A percentile compares a stretch with the other conserved stretches of the same genome.
Evolutionary conservation across 345 rosid genomes (phyloP).

Genomic region (Eucalyptus coolabah): DNA sequence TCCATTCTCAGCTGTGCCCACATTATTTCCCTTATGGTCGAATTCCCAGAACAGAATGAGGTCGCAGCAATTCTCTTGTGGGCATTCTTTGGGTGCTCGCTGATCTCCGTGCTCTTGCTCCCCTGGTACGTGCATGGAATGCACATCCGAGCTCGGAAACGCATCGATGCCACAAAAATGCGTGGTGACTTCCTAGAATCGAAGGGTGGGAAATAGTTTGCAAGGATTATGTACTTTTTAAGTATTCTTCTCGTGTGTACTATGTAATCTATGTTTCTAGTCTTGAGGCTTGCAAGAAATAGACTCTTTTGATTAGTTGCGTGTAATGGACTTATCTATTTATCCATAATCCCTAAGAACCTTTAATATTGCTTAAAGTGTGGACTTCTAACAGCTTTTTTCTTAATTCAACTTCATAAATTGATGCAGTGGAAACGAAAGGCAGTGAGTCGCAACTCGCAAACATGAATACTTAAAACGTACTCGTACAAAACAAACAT

Average conservation of each 20-base stretch:
- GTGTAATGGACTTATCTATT: background rate
- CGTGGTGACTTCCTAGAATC: background rate
- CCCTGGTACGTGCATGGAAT: background rate
- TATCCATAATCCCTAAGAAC: background rate
- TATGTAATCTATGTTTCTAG: background rate
- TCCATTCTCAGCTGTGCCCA: background rate
- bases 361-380: background rate
- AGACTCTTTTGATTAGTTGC: background rate
- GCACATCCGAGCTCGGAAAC: background rate
- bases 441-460: background rate
- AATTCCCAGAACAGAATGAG: background rate
- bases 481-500: background rate
- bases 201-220: too few species aligned
- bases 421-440: background rate
- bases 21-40: background rate
- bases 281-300: background rate
- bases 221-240: too few species aligned
- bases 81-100: too few species aligned
- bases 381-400: background rate
- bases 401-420: background rate
- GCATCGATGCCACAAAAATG: background rate
- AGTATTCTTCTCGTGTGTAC: background rate
- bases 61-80: background rate
- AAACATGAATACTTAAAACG: background rate
- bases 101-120: background rate